Conservation (phyloP, 2,329 filamentous ascomycete species). For the Claviceps humidiphila region DNA sequence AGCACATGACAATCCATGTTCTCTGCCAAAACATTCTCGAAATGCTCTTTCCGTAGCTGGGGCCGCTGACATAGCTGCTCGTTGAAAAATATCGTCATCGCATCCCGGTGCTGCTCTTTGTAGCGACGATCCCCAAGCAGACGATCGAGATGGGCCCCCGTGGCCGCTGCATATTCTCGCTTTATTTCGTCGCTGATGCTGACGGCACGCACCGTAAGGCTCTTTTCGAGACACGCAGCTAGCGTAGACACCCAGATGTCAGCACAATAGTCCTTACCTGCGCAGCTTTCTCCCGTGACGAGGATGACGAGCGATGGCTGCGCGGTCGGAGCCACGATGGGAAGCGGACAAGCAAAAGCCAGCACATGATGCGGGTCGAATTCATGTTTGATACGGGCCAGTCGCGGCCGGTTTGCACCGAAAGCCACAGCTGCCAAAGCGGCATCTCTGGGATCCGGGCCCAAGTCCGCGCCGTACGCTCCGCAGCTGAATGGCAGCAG, state of each 20-base stretch:
- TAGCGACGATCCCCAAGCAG: constrained; percentile 42
- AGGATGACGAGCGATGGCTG: constrained; percentile 38
- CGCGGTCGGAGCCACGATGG: constrained; percentile 15
- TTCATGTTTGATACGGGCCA: constrained; percentile 35
- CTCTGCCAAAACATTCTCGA: constrained; percentile 29
- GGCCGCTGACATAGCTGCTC: constrained; percentile 29
- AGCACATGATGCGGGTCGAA: constrained; percentile 39
- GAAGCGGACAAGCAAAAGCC: constrained; percentile 41
- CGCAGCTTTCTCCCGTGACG: constrained; percentile 39
- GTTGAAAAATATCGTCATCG: constrained; percentile 38
- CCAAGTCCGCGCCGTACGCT: constrained; percentile 47
- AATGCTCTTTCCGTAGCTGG: constrained; percentile 35
- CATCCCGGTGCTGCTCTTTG: constrained; percentile 45
- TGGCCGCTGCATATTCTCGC: constrained; percentile 36
- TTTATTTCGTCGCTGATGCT: constrained; percentile 49
- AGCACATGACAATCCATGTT: constrained; percentile 37
- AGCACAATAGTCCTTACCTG: constrained; percentile 49
- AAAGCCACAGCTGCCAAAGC: constrained; percentile 40
- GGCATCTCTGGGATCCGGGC: constrained; percentile 45
- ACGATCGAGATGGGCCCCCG: constrained; percentile 31
- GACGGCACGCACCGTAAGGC: constrained; percentile 24
- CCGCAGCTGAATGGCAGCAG: constrained; percentile 38
- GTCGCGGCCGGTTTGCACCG: constrained; percentile 36
- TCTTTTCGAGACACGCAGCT: constrained; percentile 10
- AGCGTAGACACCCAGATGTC: constrained; percentile 34